Base-by-base conservation (phyloP, 495 filamentous ascomycete genomes). In the Annulohypoxylon stygium region DNA sequence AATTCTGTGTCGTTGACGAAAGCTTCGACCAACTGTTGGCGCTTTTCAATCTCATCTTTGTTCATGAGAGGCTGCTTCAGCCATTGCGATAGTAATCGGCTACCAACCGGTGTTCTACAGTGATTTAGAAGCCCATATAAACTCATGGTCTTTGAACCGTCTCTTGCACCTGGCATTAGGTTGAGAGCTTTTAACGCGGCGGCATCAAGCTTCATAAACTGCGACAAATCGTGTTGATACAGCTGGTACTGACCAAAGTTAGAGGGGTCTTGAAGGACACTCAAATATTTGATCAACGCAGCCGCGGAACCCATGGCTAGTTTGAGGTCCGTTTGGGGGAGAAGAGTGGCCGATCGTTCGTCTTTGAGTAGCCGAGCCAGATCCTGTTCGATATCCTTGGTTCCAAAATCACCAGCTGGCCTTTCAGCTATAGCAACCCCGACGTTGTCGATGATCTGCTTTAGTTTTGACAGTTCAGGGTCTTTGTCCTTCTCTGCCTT, bases 191-290 rank as follows among this genome's bases (percentile, higher is more conserved):
- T 93, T 14, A 99, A 83, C 2, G 96, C 96, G 4, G 96, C 93
- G 11, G 97, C 93, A 84, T 99, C 96, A 11, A 99, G 89, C 82
- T 97, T 98, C 96, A 99, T 99, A 76, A 93, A 99, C 76, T 99
- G 96, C 10, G 94, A 91, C 30, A 99, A 81, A 78, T 99, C 97
- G 81, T 98, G 97, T 77, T 99, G 96, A 76, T 98, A 98, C 25
- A 99, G 88, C 75, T 95, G 93, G 77, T 94, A 99, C 78, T 98
- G 94, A 1, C 96, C 96, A 78, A 97, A 98, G 78, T 99, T 98
- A 20, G 93, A 92, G 14, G 93, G 82, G 76, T 99, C 97, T 25
- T 93, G 91, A 81, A 99, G 83, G 2, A 97, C 91, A 14, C 91
- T 91, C n/a, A 99, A 87, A 71, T 98, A 99, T 78, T 95, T 97